A percentile compares a stretch with the other conserved stretches of the same genome.
Evolutionary conservation across 148 eudicot genomes (phyloP).

Genomic region (Cornus florida): DNA sequence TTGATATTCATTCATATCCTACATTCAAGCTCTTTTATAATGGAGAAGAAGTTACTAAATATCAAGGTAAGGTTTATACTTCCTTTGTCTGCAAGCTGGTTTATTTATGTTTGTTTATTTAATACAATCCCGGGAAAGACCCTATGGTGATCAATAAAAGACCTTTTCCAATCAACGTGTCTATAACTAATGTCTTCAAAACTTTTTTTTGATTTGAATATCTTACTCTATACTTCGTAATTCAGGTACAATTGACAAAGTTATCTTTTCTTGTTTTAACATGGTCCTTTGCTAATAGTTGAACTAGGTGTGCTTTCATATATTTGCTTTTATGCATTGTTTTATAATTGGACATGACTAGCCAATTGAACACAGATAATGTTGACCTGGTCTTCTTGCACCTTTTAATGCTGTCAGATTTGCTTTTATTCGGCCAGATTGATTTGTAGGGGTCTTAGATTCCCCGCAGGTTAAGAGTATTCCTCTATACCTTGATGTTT

Average conservation of each 20-base stretch:
- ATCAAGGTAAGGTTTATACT: slow-evolving; percentile 51
- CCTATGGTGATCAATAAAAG: too few relatives aligned
- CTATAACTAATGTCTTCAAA: neutral
- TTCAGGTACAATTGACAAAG: neutral
- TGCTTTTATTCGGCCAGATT: too few relatives aligned
- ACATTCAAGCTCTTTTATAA: slow-evolving; percentile 94
- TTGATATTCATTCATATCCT: slow-evolving; percentile 94
- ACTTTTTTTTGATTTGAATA: neutral
- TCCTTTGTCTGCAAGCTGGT: neutral
- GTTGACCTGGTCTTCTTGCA: too few relatives aligned
- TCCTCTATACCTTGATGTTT: too few relatives aligned
- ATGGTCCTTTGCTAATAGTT: neutral
- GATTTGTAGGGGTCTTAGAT: too few relatives aligned
- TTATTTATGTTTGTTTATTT: neutral
- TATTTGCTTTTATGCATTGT: too few relatives aligned
- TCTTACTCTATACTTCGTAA: neutral
- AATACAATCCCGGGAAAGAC: neutral
- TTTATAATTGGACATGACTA: too few relatives aligned
- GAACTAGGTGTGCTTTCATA: too few relatives aligned
- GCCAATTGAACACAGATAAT: too few relatives aligned
- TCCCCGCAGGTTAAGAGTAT: too few relatives aligned
- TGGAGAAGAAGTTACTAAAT: slow-evolving; percentile 88
- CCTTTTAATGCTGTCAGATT: too few relatives aligned
- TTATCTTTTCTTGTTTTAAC: neutral
- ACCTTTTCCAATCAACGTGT: too few relatives aligned